Evolutionary conservation across 768 basidiomycete species (phyloP).

Genomic region (Lentinula detonsa): DNA sequence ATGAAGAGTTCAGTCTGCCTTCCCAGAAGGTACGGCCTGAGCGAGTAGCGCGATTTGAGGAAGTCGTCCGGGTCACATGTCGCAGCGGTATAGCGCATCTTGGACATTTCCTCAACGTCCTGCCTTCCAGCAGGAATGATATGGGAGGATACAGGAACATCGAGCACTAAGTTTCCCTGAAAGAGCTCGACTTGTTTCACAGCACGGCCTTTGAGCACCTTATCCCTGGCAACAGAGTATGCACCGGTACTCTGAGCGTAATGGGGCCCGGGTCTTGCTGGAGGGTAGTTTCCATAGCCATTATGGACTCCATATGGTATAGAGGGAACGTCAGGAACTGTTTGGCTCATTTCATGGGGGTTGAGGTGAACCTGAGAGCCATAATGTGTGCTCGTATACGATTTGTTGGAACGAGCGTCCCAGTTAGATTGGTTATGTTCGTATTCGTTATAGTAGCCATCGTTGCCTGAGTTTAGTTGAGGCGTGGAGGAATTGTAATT

Average conservation of each 20-base stretch:
- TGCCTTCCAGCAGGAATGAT: constrained; percentile 66
- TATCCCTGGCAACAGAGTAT: constrained; percentile 66
- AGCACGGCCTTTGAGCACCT: constrained; percentile 77
- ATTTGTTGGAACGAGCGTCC: constrained; percentile 58
- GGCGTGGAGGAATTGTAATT: constrained; percentile 5
- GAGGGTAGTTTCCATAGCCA: constrained; percentile 51
- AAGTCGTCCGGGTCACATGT: constrained; percentile 91
- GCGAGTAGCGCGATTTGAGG: constrained; percentile 68
- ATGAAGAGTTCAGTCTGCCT: constrained; percentile 90
- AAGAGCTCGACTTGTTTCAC: constrained; percentile 74
- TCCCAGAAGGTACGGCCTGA: constrained; percentile 72
- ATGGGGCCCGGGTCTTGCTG: constrained; percentile 43
- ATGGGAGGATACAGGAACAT: constrained; percentile 72
- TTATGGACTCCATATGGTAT: constrained; percentile 37
- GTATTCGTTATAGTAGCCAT: constrained; percentile 34
- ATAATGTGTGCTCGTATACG: constrained; percentile 36
- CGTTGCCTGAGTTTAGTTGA: constrained; percentile 3
- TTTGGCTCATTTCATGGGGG: constrained; percentile 57
- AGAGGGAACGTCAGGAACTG: constrained; percentile 49
- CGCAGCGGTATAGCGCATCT: constrained; percentile 84
- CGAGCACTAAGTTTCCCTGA: constrained; percentile 81
- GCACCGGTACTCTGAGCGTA: constrained; percentile 44
- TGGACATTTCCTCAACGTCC: constrained; percentile 67
- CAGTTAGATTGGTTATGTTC: constrained; percentile 35
- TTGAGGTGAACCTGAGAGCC: constrained; percentile 73